Conservation (phyloP, 2,329 filamentous ascomycete species). For the Ceratocystis eucalypticola region DNA sequence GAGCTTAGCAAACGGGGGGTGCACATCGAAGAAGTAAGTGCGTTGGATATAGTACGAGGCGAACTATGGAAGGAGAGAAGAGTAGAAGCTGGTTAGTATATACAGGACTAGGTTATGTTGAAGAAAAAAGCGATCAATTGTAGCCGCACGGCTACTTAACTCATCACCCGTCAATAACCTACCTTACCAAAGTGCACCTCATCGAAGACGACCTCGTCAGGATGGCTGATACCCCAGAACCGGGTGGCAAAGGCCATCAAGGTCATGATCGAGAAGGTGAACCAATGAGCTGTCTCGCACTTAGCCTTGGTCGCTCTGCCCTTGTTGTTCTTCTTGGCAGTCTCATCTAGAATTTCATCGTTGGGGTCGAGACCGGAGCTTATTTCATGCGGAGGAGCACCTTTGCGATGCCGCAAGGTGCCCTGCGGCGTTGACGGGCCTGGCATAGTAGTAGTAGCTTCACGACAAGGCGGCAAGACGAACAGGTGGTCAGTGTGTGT, state of each 20-base stretch:
- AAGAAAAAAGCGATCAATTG: neutral
- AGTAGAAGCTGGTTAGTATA: conserved; percentile 12
- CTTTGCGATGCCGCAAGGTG: conserved; percentile 46
- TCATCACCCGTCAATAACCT: conserved; percentile 24
- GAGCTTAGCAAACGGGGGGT: conserved; percentile 95
- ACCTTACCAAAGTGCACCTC: conserved; percentile 99
- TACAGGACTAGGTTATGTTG: neutral
- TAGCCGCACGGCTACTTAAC: neutral
- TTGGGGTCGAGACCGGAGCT: conserved; percentile 29
- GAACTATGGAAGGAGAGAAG: conserved; percentile 35
- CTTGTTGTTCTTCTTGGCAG: conserved; percentile 28
- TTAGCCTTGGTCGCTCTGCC: conserved; percentile 26
- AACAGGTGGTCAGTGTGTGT: neutral
- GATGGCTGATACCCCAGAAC: conserved; percentile 93
- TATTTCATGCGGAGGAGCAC: conserved; percentile 30
- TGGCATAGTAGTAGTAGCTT: conserved; percentile 30
- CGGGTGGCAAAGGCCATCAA: conserved; percentile 74
- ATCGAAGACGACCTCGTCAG: conserved; percentile 94
- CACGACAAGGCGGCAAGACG: neutral
- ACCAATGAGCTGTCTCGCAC: conserved; percentile 71
- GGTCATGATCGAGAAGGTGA: conserved; percentile 66
- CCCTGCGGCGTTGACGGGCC: conserved; percentile 40
- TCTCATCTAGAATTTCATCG: conserved; percentile 31
- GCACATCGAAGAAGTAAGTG: conserved; percentile 99
- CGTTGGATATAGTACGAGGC: conserved; percentile 79